Evolutionary conservation across 2,329 filamentous ascomycete genomes (phyloP).

Genomic region (Calonectria ilicicola): DNA sequence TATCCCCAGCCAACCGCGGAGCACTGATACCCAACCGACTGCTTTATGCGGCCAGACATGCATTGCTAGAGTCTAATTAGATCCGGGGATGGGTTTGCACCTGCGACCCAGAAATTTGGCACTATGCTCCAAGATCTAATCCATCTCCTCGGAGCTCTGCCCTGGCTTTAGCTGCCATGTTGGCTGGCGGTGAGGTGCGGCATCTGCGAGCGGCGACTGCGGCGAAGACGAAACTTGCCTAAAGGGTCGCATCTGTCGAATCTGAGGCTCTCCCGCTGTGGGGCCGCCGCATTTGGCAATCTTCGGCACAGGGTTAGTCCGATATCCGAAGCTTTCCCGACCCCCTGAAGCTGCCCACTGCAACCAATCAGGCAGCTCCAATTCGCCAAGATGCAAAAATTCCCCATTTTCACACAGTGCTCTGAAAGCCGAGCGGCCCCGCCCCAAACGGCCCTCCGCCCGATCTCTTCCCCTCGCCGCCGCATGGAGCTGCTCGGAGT

Average conservation of each 20-base stretch:
- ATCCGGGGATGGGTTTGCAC: background rate
- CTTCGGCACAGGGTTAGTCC: conserved; percentile 15
- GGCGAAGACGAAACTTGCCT: conserved; percentile 2
- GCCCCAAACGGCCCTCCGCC: conserved; percentile 31
- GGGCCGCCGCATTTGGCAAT: background rate
- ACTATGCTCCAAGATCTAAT: background rate
- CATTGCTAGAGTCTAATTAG: background rate
- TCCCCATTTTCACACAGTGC: background rate
- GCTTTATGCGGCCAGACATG: background rate
- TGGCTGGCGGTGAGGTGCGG: conserved; percentile 13
- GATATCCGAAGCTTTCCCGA: background rate
- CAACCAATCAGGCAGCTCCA: background rate
- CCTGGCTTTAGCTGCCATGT: background rate
- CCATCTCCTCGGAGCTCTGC: background rate
- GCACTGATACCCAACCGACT: background rate
- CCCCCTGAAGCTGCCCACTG: background rate
- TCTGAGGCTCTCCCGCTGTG: background rate
- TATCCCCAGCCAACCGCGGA: background rate
- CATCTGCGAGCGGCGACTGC: conserved; percentile 12
- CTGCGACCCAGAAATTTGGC: conserved; percentile 2
- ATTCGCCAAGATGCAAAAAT: conserved; percentile 17
- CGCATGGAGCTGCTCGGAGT: conserved; percentile 48
- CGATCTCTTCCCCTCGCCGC: conserved; percentile 40
- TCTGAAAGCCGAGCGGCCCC: conserved; percentile 40
- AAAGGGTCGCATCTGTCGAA: background rate